phyloP scores from a whole-genome alignment of 495 filamentous ascomycete genomes.

The Tuber brumale region DNA sequence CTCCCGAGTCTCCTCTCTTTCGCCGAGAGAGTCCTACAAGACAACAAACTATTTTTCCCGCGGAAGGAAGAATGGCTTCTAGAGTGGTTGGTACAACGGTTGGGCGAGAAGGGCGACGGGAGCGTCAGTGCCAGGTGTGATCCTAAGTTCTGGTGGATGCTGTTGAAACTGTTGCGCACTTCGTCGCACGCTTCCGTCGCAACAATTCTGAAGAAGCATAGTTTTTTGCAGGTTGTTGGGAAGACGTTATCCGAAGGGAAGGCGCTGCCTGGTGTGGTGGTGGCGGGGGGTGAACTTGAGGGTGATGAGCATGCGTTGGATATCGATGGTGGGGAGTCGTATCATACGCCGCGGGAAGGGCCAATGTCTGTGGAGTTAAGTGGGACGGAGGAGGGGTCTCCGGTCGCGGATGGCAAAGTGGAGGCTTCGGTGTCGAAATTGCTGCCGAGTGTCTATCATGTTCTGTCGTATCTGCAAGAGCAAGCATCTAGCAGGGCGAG shows the following conservation, averaged over 20 bases:
- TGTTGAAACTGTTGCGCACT: conserved; percentile 22
- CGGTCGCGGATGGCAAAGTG: background rate
- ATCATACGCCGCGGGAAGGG: background rate
- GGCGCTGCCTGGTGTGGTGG: background rate
- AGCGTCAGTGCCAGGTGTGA: conserved; percentile 20
- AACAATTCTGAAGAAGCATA: conserved; percentile 33
- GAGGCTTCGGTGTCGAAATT: background rate
- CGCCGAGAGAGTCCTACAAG: conserved; percentile 17
- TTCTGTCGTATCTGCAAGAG: conserved; percentile 24
- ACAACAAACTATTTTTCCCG: conserved; percentile 26
- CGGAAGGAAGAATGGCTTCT: conserved; percentile 39
- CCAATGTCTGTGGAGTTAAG: background rate
- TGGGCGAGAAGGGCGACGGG: conserved; percentile 30
- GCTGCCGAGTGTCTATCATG: background rate
- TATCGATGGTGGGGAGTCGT: background rate
- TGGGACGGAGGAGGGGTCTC: background rate
- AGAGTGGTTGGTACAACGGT: conserved; percentile 38
- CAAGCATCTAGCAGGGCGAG: background rate
- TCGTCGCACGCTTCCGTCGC: conserved; percentile 9
- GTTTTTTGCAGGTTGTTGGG: conserved; percentile 29
- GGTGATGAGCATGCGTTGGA: background rate
- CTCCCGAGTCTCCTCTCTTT: conserved; percentile 28
- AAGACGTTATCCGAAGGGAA: conserved; percentile 23
- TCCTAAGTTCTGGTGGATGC: conserved; percentile 28
- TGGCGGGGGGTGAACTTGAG: background rate